phyloP scores from a whole-genome alignment of 768 basidiomycete species.

The Boletus bicolor region DNA sequence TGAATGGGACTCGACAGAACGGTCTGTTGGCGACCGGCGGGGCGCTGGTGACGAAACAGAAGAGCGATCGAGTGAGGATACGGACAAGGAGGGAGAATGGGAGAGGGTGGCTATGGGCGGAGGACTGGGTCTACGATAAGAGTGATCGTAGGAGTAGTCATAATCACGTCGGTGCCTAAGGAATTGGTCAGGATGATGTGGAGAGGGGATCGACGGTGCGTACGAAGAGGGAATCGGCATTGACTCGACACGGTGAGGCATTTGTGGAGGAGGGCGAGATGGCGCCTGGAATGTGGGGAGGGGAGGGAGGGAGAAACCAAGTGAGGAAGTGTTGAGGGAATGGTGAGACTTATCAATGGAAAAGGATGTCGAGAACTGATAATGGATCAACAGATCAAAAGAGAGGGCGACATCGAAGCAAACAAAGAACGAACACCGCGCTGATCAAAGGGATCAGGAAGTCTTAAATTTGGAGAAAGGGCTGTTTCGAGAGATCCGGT shows the following conservation, averaged over 20 bases:
- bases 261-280: conserved; percentile 27
- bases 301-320: conserved; percentile 16
- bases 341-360: conserved; percentile 37
- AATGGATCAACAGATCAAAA: conserved; percentile 39
- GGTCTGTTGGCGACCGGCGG: conserved; percentile 39
- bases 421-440: conserved; percentile 36
- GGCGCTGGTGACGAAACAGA: conserved; percentile 58
- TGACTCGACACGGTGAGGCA: conserved; percentile 53
- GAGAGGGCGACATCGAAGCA: conserved; percentile 33
- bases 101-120: conserved; percentile 49
- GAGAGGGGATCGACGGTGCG: conserved; percentile 25
- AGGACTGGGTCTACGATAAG: conserved; percentile 42
- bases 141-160: conserved; percentile 40
- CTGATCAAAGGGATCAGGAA: conserved; percentile 34
- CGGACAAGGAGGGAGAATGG: conserved; percentile 60
- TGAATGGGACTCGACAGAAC: conserved; percentile 28
- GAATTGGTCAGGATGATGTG: conserved; percentile 31
- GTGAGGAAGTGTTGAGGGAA: conserved; percentile 22
- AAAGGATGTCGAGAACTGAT: conserved; percentile 37
- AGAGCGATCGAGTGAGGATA: conserved; percentile 58
- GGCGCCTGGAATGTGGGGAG: conserved; percentile 13
- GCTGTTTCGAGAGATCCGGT: conserved; percentile 34
- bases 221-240: conserved; percentile 34
- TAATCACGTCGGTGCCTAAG: conserved; percentile 36
- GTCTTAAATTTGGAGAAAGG: conserved; percentile 32